Conservation (phyloP, 768 basidiomycete species). For the Crepidotus variabilis region DNA sequence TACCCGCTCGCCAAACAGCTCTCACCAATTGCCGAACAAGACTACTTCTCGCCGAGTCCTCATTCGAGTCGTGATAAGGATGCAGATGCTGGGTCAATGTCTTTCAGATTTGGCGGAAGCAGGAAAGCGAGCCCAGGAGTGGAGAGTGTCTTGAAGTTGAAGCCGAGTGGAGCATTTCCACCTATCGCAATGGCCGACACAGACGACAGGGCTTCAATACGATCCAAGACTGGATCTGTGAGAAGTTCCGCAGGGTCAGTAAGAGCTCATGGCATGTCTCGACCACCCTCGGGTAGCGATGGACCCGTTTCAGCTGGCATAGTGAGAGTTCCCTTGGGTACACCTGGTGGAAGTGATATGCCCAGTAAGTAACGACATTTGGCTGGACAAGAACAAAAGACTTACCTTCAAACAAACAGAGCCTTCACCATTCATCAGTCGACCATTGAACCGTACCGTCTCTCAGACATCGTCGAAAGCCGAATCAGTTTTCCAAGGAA, state of each 20-base stretch:
- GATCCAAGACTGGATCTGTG: not conserved
- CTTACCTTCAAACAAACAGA: conserved; percentile 25
- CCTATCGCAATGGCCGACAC: not conserved
- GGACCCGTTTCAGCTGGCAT: not conserved
- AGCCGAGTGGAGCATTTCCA: not conserved
- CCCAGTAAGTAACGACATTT: conserved; percentile 26
- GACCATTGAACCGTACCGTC: conserved; percentile 62
- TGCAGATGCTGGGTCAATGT: conserved; percentile 12
- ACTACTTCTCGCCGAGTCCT: conserved; percentile 48
- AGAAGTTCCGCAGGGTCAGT: not conserved
- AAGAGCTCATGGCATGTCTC: not conserved
- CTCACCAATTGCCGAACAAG: conserved; percentile 65
- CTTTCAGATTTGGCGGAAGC: conserved; percentile 7
- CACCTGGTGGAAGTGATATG: not conserved
- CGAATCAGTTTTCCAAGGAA: conserved; percentile 23
- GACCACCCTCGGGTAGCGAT: not conserved
- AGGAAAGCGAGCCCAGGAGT: conserved; percentile 3
- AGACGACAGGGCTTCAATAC: not conserved
- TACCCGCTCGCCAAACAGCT: conserved; percentile 47
- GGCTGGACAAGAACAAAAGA: no score
- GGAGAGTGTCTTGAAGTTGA: not conserved
- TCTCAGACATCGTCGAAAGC: conserved; percentile 47
- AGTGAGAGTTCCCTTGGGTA: not conserved
- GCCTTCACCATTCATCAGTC: conserved; percentile 55
- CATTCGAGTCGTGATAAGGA: conserved; percentile 9